These are phyloP conservation scores for Globisporangium splendens DNA, from an alignment of 352 stramenopile species.

Conservation along the genomic window DNA sequence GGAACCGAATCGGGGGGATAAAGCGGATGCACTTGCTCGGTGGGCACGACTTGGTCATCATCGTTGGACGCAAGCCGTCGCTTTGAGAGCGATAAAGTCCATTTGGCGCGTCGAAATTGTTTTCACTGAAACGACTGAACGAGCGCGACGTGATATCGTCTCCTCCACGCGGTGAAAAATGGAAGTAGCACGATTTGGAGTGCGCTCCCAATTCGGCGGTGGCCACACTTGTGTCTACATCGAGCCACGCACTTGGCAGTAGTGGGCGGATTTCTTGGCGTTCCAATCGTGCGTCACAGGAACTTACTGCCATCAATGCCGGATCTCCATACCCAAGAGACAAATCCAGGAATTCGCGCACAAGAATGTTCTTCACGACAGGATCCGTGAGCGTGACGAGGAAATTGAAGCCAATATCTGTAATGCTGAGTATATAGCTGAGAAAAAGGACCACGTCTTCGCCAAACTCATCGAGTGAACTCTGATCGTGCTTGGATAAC, in stretches of 20 bases:
- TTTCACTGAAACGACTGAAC: conserved; percentile 26
- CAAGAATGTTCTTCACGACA: conserved; percentile 52
- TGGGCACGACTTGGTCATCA: conserved; percentile 4
- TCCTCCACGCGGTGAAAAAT: conserved; percentile 17
- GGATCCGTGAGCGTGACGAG: conserved; percentile 58
- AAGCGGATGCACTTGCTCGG: conserved; percentile 55
- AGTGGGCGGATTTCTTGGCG: conserved; percentile 34
- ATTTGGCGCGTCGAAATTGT: conserved; percentile 17
- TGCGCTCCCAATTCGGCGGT: conserved; percentile 9
- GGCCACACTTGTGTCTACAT: conserved; percentile 23
- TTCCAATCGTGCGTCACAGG: conserved; percentile 71
- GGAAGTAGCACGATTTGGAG: conserved; percentile 33
- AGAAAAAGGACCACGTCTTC: conserved; percentile 55
- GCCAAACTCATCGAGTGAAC: conserved; percentile 47
- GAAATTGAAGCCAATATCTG: conserved; percentile 58
- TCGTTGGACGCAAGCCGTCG: conserved; percentile 10
- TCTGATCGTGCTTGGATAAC: conserved; percentile 26
- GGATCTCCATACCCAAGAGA: conserved; percentile 46
- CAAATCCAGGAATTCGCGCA: conserved; percentile 71
- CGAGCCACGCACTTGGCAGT: conserved; percentile 65
- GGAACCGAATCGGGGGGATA: conserved; percentile 49
- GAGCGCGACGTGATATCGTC: conserved; percentile 20
- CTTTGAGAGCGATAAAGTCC: conserved; percentile 16
- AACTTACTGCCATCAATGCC: conserved; percentile 58
- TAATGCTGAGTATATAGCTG: conserved; percentile 63